Evolutionary conservation across 2,329 filamentous ascomycete species (phyloP).

Genomic region (Dothideomycetes sp.): DNA sequence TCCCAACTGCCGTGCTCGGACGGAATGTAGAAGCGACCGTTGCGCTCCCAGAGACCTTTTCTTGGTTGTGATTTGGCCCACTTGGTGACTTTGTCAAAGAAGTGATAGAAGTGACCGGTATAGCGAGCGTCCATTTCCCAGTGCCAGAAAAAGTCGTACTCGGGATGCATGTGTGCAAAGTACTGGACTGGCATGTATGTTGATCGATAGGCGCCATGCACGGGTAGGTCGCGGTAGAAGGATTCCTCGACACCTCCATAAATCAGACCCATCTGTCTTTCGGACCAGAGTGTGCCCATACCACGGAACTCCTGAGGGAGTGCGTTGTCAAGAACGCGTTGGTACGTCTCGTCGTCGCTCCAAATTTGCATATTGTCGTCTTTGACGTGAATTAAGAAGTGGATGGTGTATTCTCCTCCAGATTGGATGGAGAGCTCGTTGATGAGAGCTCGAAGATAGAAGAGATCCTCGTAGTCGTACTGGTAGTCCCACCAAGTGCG

Average conservation of each 20-base stretch:
- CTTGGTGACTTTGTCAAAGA: slow-evolving; percentile 54
- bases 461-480: slow-evolving; percentile 69
- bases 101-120: slow-evolving; percentile 77
- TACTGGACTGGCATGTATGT: slow-evolving; percentile 91
- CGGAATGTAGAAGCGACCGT: slow-evolving; percentile 66
- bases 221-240: slow-evolving; percentile 48
- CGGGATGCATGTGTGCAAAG: slow-evolving; percentile 78
- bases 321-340: slow-evolving; percentile 46
- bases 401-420: slow-evolving; percentile 70
- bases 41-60: slow-evolving; percentile 67
- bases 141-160: slow-evolving; percentile 88
- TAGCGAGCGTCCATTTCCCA: slow-evolving; percentile 94
- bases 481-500: slow-evolving; percentile 71
- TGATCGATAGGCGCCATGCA: slow-evolving; percentile 59
- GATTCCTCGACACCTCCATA: slow-evolving; percentile 40
- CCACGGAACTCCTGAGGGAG: slow-evolving; percentile 38
- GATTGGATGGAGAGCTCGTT: slow-evolving; percentile 67
- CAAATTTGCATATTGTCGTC: slow-evolving; percentile 70
- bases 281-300: slow-evolving; percentile 43
- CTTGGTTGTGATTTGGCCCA: slow-evolving; percentile 61
- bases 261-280: slow-evolving; percentile 43
- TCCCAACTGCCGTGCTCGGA: slow-evolving; percentile 59
- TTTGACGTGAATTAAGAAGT: slow-evolving; percentile 77
- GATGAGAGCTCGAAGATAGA: slow-evolving; percentile 72
- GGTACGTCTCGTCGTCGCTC: slow-evolving; percentile 64